Base-by-base conservation (phyloP, 2,329 filamentous ascomycete genomes). In the Aureobasidium sp. region DNA sequence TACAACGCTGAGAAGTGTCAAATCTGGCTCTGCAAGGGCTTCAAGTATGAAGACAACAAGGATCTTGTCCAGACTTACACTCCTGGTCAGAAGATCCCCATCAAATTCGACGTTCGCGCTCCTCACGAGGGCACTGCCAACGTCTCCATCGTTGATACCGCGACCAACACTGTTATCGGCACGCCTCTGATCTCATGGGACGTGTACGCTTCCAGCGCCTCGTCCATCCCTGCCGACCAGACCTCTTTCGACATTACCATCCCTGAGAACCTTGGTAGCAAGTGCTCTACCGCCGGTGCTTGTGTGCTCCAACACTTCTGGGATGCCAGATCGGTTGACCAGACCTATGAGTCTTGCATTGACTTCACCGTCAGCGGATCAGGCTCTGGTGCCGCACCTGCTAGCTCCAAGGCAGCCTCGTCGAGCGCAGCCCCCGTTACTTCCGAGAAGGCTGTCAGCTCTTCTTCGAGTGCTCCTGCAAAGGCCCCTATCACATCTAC, bases 291-390 rank as follows among this genome's bases (percentile, higher is more conserved):
- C 12, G 76, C 78, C 22, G 82, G 82, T 45, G 72, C 73, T 62
- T 81, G 81, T 68, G 81, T 82, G 3, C 76, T 86, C 49, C 84
- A 86, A 72, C 85, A 83, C 82, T 85, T 77, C 72, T 86, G 84
- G 84, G 77, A 84, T 64, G 82, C 82, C 17, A 67, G 73, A 15
- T 75, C 73, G 60, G 79, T 82, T 64, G 68, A 81, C 62, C 84
- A 87, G 77, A 85, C 83, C 12, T 87, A 87, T 69, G 81, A 85
- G 75, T 78, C 79, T 54, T 87, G 84, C 72, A 75, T 86, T 57
- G 84, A 87, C 68, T 85, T 87, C 69, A 77, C 71, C 45, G 71
- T 79, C 62, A 70, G 70, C 53, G 74, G 56, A 37, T 54, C 66
- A 14, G 50, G 63, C n/a, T 52, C 61, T n/a, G 37, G 65, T 54